Percentiles rank a stretch among this genome's conserved stretches.
Evolutionary conservation across 1,284 basidiomycete species (phyloP).

Genomic region (Heterobasidion irregulare): DNA sequence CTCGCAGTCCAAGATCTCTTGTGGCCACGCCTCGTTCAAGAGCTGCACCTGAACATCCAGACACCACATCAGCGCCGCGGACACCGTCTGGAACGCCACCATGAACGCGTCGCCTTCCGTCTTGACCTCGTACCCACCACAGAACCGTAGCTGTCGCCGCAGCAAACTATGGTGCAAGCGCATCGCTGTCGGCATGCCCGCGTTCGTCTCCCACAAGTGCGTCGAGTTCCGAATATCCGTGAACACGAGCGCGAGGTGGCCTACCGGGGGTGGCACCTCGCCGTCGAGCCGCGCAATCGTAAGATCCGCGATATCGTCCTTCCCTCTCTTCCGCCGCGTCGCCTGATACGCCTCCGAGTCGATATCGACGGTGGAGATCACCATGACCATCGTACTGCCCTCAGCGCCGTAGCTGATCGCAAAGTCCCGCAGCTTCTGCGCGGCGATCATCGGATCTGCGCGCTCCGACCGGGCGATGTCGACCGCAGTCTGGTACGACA

Average conservation of each 20-base stretch:
- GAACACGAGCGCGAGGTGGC: slow-evolving; percentile 92
- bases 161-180: slow-evolving; percentile 86
- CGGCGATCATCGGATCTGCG: slow-evolving; percentile 92
- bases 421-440: slow-evolving; percentile 94
- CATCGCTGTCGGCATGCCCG: slow-evolving; percentile 95
- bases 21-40: slow-evolving; percentile 85
- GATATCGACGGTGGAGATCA: slow-evolving; percentile 66
- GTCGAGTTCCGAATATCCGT: slow-evolving; percentile 99
- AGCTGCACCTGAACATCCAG: slow-evolving; percentile 85
- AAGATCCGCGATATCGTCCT: slow-evolving; percentile 44
- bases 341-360: slow-evolving; percentile 31
- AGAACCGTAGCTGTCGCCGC: slow-evolving; percentile 80
- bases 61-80: slow-evolving; percentile 88
- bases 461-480: slow-evolving; percentile 88
- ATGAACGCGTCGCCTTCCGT: slow-evolving; percentile 99
- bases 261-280: slow-evolving; percentile 84
- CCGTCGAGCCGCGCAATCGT: slow-evolving; percentile 58
- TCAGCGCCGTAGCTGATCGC: slow-evolving; percentile 96
- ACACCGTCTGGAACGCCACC: slow-evolving; percentile 91
- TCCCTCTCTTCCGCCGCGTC: slow-evolving; percentile 21
- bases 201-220: slow-evolving; percentile 94
- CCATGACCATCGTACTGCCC: slow-evolving; percentile 97
- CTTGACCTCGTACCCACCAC: slow-evolving; percentile 98
- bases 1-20: slow-evolving; percentile 89
- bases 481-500: slow-evolving; percentile 94